Conservation (phyloP, 257 asterid species). For the Rauvolfia tetraphylla region DNA sequence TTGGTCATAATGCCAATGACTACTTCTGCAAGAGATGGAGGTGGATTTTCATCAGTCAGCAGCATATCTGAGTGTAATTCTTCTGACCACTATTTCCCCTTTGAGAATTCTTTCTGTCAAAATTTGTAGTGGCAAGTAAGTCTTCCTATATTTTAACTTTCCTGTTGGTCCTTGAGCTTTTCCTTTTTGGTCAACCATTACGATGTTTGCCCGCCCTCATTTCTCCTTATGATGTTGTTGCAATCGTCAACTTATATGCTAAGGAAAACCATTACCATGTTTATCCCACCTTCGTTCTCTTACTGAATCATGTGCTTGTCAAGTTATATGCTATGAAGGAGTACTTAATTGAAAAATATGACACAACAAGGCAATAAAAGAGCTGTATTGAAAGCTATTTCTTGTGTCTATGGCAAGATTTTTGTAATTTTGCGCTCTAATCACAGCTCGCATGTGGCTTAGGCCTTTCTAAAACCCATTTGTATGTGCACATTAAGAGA, state of each 20-base stretch:
- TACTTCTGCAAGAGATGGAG: constrained; percentile 7
- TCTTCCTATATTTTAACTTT: constrained; percentile 13
- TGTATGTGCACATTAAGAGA: too few relatives aligned
- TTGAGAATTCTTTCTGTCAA: constrained; percentile 6
- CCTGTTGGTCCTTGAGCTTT: constrained; percentile 4
- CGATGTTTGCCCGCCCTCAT: constrained; percentile 8
- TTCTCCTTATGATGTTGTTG: constrained; percentile 1
- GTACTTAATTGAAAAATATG: too few relatives aligned
- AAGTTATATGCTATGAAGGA: too few relatives aligned
- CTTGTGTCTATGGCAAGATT: too few relatives aligned
- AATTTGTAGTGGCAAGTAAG: constrained; percentile 9
- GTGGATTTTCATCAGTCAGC: constrained; percentile 9
- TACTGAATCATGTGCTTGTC: too few relatives aligned
- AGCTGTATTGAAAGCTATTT: too few relatives aligned
- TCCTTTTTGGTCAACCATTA: constrained; percentile 4
- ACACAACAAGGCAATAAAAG: too few relatives aligned
- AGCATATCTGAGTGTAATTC: constrained; percentile 11
- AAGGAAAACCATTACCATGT: too few relatives aligned
- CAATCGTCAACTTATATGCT: background rate
- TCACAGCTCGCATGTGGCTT: too few relatives aligned
- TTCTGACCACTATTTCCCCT: constrained; percentile 21
- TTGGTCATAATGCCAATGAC: constrained; percentile 18
- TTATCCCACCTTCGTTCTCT: too few relatives aligned
- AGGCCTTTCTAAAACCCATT: too few relatives aligned
- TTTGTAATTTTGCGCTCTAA: too few relatives aligned